Percentiles rank a stretch among this genome's conserved stretches.
Conservation (phyloP, 805 yeast genomes). For the Starmerella scarabaei region DNA sequence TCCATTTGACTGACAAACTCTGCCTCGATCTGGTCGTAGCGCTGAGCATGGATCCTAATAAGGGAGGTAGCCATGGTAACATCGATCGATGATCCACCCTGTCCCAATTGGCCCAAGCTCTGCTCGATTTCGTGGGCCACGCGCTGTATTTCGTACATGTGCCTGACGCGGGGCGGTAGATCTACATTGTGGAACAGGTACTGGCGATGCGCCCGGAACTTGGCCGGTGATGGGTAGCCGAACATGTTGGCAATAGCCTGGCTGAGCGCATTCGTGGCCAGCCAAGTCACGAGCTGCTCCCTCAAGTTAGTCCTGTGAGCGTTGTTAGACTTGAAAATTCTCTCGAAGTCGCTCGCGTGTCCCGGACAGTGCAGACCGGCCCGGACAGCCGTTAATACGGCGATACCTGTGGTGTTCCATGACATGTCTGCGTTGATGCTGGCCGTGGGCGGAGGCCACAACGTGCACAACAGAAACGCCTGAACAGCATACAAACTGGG, state of each 20-base stretch:
- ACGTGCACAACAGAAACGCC: conserved; percentile 73
- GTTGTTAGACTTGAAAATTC: conserved; percentile 33
- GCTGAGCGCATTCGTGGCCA: conserved; percentile 79
- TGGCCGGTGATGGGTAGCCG: conserved; percentile 89
- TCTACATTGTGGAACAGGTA: conserved; percentile 25
- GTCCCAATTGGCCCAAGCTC: conserved; percentile 15
- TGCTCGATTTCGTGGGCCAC: conserved; percentile 71
- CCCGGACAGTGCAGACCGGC: conserved; percentile 84
- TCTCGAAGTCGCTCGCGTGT: conserved; percentile 36
- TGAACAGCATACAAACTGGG: conserved; percentile 90
- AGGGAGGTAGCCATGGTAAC: conserved; percentile 63
- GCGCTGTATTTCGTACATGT: conserved; percentile 70
- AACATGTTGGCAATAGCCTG: conserved; percentile 84
- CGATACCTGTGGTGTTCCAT: conserved; percentile 90
- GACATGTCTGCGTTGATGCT: conserved; percentile 90
- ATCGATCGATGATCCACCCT: conserved; percentile 37
- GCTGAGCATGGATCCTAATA: conserved; percentile 52
- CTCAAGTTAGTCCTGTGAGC: conserved; percentile 24
- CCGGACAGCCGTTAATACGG: conserved; percentile 81
- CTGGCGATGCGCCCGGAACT: conserved; percentile 46
- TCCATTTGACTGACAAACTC: conserved; percentile 39
- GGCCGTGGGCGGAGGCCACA: conserved; percentile 94
- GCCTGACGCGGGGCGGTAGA: conserved; percentile 50
- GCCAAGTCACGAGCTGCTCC: conserved; percentile 86
- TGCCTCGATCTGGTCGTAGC: conserved; percentile 64